Base-by-base conservation (phyloP, 2,329 filamentous ascomycete genomes). In the Monosporascus cannonballus region DNA sequence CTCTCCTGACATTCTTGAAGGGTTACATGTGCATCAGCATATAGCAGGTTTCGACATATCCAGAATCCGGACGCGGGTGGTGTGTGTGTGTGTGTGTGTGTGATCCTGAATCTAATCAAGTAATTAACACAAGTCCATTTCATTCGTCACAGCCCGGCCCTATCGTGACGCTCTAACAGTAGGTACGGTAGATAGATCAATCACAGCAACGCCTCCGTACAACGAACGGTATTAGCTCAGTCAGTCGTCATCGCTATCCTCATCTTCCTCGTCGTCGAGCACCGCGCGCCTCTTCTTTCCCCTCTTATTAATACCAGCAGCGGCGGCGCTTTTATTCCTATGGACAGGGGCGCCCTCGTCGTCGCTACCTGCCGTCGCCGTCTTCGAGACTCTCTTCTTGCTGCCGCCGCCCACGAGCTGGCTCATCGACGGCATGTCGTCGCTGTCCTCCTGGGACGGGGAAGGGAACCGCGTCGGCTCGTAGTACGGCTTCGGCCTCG, bases 361-460 rank as follows among this genome's bases (percentile, higher is more conserved):
- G 18, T 38, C n/a, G 44, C 48, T 24, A 25, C 44, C 49, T 14
- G 44, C 24, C 9, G 46, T 17, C 11, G 47, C 17, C n/a, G 11
- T 54, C n/a, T 45, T 34, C 24, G 49, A 47, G 24, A 37, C 25
- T 11, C 50, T 50, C 22, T 53, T 56, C 34, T 54, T 49, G 17
- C 51, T 53, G 11, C 4, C 30, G 27, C 27, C 27, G 11, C 30
- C 30, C 14, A 63, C 49, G 2, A 68, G 25, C 49, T 68, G 65
- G 51, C 61, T 67, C 62, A 68, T 62, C 2, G 65, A 62, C 30
- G 66, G 66, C 14, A 68, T 53, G 3, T 58, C 60, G 30, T 60
- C 56, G 37, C 60, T 57, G 24, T 55, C 59, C 36, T 53, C 54
- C 42, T 52, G 41, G 52, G 53, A 59, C 15, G 57, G 62, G 18